A percentile compares a stretch with the other conserved stretches of the same genome.
Conservation (phyloP, 148 eudicot species). For the Rhododendron griersonianum region DNA sequence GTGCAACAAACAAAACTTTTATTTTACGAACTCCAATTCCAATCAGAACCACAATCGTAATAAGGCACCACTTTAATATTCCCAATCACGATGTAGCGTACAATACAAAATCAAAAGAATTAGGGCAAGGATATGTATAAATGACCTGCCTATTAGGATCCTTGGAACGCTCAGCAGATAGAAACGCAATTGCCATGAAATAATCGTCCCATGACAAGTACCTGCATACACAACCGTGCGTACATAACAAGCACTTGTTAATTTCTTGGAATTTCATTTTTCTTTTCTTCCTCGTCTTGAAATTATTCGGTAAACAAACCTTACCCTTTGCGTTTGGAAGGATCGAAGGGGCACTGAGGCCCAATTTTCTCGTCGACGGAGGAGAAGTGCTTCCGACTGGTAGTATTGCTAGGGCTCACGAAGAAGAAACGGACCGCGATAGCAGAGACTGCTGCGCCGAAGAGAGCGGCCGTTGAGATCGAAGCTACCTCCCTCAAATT, state of each 20-base stretch:
- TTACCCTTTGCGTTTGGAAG: constrained; percentile 70
- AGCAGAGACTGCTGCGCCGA: constrained; percentile 57
- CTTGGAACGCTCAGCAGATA: constrained; percentile 93
- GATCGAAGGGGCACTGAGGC: constrained; percentile 48
- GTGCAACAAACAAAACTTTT: neutral
- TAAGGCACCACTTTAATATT: neutral
- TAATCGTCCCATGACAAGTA: constrained; percentile 94
- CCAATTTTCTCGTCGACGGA: constrained; percentile 12
- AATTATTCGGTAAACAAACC: neutral
- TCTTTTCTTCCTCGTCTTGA: too few species aligned
- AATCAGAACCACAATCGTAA: neutral
- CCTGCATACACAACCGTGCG: constrained; percentile 25
- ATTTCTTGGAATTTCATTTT: neutral
- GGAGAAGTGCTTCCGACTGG: constrained; percentile 2
- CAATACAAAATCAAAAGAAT: neutral
- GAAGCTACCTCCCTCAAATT: constrained; percentile 45
- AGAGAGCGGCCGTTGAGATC: constrained; percentile 47
- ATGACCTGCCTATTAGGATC: constrained; percentile 92
- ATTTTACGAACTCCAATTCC: neutral
- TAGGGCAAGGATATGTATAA: neutral
- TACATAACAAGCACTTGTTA: neutral
- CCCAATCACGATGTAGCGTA: neutral
- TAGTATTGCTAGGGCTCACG: constrained; percentile 13
- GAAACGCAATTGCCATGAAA: constrained; percentile 91
- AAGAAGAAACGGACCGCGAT: constrained; percentile 37